Base-by-base conservation (phyloP, 352 stramenopile species). In the Elongisporangium prolatum region DNA sequence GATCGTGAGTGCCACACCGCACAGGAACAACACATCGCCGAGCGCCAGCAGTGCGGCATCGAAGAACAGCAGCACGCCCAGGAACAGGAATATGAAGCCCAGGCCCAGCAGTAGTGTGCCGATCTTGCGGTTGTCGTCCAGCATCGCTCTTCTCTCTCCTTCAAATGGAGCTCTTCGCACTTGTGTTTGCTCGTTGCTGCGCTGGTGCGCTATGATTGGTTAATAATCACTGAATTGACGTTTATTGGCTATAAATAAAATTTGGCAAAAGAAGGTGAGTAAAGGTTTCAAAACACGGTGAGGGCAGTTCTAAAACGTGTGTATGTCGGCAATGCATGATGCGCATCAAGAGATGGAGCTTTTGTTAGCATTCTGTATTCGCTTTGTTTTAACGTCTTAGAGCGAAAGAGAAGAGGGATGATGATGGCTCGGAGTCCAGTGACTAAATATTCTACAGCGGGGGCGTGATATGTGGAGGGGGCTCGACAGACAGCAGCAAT, bases 111-210 rank as follows among this genome's bases (percentile, higher is more conserved):
- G 75, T 56, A 96, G 78, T 24, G 94, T 98, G 55, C 94, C 94
- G 70, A 98, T 98, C 79, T 98, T 98, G 65, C 92, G 92, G 77
- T 98, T 98, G 75, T 98, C 94, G 69, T 93, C 87, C 57, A 96
- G 71, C 78, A 88, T 90, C 50, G 21, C 57, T 21, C 20, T 25
- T 37, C 21, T 37, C 24, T 8, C 55, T 54, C 52, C n/a, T n/a
- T 54, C 49, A 52, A 40, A 40, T 40, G 28, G 28, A 40, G 28
- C 28, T 40, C 28, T 40, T 40, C 28, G 28, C 28, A 40, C 28
- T 40, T 40, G 5, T 40, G 28, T 40, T 13, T 40, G 28, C 28
- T 40, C 4, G 28, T 9, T 40, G 28, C 8, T 40, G 28, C 4
- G 28, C 28, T 40, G 28, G 28, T 40, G 28, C 5, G 28, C 4